These are phyloP conservation scores for Friedmanniomyces simplex DNA, from an alignment of 495 filamentous ascomycete species.

Conservation along the genomic window DNA sequence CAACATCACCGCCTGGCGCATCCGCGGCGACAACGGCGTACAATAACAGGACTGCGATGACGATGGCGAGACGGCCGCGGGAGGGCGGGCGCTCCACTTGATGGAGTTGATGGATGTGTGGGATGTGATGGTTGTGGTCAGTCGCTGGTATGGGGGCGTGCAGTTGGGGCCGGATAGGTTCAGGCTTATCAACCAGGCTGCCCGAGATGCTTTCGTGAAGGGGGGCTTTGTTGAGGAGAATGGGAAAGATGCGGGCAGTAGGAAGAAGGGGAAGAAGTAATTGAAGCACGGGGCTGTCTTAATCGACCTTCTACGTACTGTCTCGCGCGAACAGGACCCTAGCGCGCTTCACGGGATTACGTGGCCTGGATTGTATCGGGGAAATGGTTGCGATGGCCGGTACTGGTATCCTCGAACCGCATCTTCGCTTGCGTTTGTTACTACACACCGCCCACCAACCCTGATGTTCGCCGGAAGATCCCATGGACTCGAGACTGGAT, in stretches of 20 bases:
- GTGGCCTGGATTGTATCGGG: no score
- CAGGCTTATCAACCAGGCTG: slow-evolving; percentile 74
- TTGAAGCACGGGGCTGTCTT: no score
- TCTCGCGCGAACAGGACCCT: no score
- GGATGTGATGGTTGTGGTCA: slow-evolving; percentile 89
- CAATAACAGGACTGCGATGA: slow-evolving; percentile 85
- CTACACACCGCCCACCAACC: no score
- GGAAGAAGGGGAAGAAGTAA: slow-evolving; percentile 23
- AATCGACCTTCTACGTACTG: no score
- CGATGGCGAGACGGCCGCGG: slow-evolving; percentile 93
- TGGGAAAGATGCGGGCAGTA: slow-evolving; percentile 29
- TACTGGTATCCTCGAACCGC: no score
- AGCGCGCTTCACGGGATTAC: no score
- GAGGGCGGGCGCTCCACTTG: slow-evolving; percentile 70
- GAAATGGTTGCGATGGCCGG: no score
- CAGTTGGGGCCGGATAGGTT: slow-evolving; percentile 83
- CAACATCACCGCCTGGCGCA: slow-evolving; percentile 70
- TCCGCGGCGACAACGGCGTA: slow-evolving; percentile 39
- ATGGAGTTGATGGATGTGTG: slow-evolving; percentile 93
- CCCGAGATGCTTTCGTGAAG: slow-evolving; percentile 72
- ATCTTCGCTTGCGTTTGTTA: no score
- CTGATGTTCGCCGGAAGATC: no score
- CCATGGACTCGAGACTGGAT: no score
- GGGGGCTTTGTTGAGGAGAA: slow-evolving; percentile 55
- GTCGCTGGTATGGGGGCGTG: slow-evolving; percentile 87